Evolutionary conservation across 768 basidiomycete species (phyloP).

Genomic region (Aureoboletus auriporus): DNA sequence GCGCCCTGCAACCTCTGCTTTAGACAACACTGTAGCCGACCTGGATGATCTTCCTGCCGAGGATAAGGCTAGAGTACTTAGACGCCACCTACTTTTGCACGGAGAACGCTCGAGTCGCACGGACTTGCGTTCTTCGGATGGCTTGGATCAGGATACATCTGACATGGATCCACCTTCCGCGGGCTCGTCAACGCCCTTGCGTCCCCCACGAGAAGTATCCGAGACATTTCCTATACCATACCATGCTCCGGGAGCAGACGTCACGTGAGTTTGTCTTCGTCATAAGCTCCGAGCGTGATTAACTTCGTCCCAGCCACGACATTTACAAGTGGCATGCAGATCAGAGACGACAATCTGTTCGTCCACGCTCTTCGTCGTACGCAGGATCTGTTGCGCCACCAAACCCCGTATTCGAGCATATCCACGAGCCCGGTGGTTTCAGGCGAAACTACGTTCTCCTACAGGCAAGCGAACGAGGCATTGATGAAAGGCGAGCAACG

Average conservation of each 20-base stretch:
- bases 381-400: constrained; percentile 47
- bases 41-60: constrained; percentile 70
- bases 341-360: constrained; percentile 53
- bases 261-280: constrained; percentile 64
- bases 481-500: constrained; percentile 56
- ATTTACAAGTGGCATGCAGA: constrained; percentile 95
- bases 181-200: constrained; percentile 26
- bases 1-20: constrained; percentile 28
- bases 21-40: constrained; percentile 30
- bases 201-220: constrained; percentile 39
- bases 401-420: constrained; percentile 85
- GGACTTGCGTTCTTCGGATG: constrained; percentile 19
- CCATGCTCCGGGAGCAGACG: constrained; percentile 82
- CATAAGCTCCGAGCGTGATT: constrained; percentile 13
- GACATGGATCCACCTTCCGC: constrained; percentile 17
- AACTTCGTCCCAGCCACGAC: constrained; percentile 55
- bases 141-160: constrained; percentile 24
- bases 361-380: constrained; percentile 70
- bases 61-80: constrained; percentile 78
- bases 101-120: constrained; percentile 45
- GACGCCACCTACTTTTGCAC: constrained; percentile 74
- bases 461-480: constrained; percentile 63
- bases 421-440: constrained; percentile 94
- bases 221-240: constrained; percentile 88
- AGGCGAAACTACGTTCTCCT: constrained; percentile 81